Evolutionary conservation across 495 filamentous ascomycete species (phyloP), one percentile per base, ranked within the genome.

Genomic region (Viridothelium virens): DNA sequence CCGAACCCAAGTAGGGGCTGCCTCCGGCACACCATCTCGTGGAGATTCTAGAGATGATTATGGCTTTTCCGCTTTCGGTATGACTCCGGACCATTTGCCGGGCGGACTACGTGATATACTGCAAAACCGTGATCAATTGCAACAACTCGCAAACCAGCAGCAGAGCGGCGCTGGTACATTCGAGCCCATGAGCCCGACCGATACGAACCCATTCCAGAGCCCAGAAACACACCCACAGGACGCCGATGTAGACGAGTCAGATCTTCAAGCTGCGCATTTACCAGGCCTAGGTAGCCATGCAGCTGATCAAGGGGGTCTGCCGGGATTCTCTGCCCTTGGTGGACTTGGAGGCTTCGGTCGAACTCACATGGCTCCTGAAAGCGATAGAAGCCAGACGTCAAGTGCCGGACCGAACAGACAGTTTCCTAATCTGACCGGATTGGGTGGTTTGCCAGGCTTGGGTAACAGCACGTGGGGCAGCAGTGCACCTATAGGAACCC

Each of bases 161-260:
- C 77, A 82, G 48, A 77, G 80, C 61, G 81, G 77, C 61, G 79
- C 83, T 25, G 73, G 74, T 62, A 72, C 74, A 9, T 68, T 81
- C 64, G 89, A 91, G 68, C 87, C 87, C 6, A 83, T 89, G 67
- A 97, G 95, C 72, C 95, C 94, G 44, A 94, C 93, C 0, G 91
- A 96, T 67, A 97, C 94, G 0, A 98, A 98, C 75, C 95, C 94
- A n/a, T 98, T 92, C 72, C 89, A 90, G 69, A 97, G 93, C 75
- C 95, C 94, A 9, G 86, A 89, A n/a, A 88, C 85, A n/a, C 89
- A 92, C 18, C 85, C 86, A 39, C 81, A 80, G 0, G 87, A 91
- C 34, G 75, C 79, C 50, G 86, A 86, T 50, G 78, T 80, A 10
- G 85, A 87, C 69, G 81, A 79, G 16, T 82, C 81, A 34, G 86